These are phyloP conservation scores for Lagenaria siceraria DNA, from an alignment of 306 rosid species.

Conservation along the genomic window DNA sequence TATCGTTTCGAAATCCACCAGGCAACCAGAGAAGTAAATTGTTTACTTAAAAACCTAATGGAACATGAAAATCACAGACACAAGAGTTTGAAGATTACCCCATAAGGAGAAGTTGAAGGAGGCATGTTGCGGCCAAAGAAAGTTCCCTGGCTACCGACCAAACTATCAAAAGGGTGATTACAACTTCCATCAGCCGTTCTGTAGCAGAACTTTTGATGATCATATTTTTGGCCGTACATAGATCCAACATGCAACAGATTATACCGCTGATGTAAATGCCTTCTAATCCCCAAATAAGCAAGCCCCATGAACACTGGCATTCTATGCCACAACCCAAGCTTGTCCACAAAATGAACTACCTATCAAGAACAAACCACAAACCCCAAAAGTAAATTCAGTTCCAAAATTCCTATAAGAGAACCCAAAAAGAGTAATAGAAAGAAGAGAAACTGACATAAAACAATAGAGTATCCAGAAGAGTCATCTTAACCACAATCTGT, in stretches of 20 bases:
- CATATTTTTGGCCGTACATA: conserved; percentile 29
- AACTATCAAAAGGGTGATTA: conserved; percentile 38
- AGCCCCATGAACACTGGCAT: conserved; percentile 49
- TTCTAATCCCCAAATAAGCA: conserved; percentile 53
- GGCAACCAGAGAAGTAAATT: background rate
- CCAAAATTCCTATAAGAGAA: background rate
- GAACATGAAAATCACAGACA: background rate
- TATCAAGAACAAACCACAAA: conserved; percentile 1
- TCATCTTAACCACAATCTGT: conserved; percentile 41
- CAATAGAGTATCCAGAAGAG: conserved; percentile 32
- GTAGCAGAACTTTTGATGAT: conserved; percentile 17
- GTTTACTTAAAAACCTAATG: background rate
- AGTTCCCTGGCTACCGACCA: conserved; percentile 55
- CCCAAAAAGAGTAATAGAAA: background rate
- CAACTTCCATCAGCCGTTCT: conserved; percentile 56
- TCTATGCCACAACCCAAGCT: conserved; percentile 51
- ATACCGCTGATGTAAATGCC: conserved; percentile 57
- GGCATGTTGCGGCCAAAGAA: conserved; percentile 66
- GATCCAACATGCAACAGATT: conserved; percentile 44
- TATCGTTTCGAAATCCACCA: background rate
- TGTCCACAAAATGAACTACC: conserved; percentile 55
- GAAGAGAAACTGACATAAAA: conserved; percentile 29
- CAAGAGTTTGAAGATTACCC: conserved; percentile 20
- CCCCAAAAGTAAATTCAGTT: background rate
- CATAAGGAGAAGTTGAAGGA: conserved; percentile 30